These are phyloP conservation scores for Peltaster fructicola DNA, from an alignment of 2,329 filamentous ascomycete species.

Conservation along the genomic window DNA sequence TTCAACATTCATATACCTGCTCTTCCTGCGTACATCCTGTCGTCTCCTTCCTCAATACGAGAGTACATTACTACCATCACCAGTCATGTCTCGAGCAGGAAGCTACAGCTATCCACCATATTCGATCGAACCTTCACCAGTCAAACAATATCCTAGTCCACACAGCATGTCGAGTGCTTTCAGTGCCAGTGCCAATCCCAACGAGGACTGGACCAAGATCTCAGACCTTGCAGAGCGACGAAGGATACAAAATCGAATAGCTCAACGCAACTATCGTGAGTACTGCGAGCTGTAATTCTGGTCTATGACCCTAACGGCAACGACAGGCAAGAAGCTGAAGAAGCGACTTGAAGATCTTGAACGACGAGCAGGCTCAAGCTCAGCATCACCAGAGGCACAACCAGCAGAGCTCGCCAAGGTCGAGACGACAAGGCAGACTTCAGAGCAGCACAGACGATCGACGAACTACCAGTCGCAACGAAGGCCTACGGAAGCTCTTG, in stretches of 20 bases:
- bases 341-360: conserved; percentile 72
- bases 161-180: conserved; percentile 86
- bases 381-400: conserved; percentile 40
- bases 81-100: conserved; percentile 27
- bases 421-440: conserved; percentile 12
- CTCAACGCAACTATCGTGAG: conserved; percentile 91
- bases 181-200: conserved; percentile 81
- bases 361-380: conserved; percentile 51
- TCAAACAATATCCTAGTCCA: conserved; percentile 47
- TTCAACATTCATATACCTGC: too few species aligned
- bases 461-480: conserved; percentile 10
- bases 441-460: conserved; percentile 8
- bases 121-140: conserved; percentile 23
- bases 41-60: too few species aligned
- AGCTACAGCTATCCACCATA: conserved; percentile 25
- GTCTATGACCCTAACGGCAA: conserved; percentile 9
- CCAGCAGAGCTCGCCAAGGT: conserved; percentile 33
- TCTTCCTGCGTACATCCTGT: too few species aligned
- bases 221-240: conserved; percentile 87
- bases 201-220: conserved; percentile 99
- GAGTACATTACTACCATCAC: too few species aligned
- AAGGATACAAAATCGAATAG: conserved; percentile 93
- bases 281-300: conserved; percentile 14
- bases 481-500: conserved; percentile 6
- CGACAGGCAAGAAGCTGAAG: conserved; percentile 76